Conservation (phyloP, 768 basidiomycete species). For the Podaxis sp. region DNA sequence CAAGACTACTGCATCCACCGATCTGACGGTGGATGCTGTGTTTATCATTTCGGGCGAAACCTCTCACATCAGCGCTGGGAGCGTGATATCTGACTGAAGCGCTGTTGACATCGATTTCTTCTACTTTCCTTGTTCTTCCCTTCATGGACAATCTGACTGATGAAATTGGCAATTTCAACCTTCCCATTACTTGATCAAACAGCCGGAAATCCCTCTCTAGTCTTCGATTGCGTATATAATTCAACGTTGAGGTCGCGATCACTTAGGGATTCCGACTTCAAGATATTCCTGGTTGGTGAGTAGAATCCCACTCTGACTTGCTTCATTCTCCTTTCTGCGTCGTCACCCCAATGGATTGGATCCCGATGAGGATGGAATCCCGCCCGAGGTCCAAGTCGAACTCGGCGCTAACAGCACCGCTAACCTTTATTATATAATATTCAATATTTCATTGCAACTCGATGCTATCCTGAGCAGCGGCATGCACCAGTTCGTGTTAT, state of each 20-base stretch:
- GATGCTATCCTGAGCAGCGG: not conserved
- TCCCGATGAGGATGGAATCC: constrained; percentile 7
- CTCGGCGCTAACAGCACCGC: not conserved
- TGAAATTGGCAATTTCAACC: not conserved
- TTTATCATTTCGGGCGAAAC: not conserved
- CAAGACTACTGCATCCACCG: not conserved
- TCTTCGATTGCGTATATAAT: constrained; percentile 75
- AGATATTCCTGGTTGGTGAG: constrained; percentile 67
- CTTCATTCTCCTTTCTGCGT: constrained; percentile 11
- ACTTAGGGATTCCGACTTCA: constrained; percentile 63
- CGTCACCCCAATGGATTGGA: not conserved
- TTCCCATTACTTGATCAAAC: not conserved
- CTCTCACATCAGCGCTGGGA: not conserved
- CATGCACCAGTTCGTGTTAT: not conserved
- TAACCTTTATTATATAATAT: not conserved
- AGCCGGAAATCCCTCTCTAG: constrained; percentile 71
- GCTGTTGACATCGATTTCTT: too few species aligned
- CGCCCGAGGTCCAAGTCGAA: not conserved
- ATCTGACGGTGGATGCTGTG: not conserved
- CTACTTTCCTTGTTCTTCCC: not conserved
- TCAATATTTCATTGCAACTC: not conserved
- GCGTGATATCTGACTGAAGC: not conserved
- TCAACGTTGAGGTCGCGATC: constrained; percentile 56
- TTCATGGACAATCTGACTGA: constrained; percentile 8
- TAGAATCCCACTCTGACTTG: constrained; percentile 11